Percentiles rank a stretch among this genome's conserved stretches.
Conservation (phyloP, 2,329 filamentous ascomycete species). For the Cyphellophora europaea region DNA sequence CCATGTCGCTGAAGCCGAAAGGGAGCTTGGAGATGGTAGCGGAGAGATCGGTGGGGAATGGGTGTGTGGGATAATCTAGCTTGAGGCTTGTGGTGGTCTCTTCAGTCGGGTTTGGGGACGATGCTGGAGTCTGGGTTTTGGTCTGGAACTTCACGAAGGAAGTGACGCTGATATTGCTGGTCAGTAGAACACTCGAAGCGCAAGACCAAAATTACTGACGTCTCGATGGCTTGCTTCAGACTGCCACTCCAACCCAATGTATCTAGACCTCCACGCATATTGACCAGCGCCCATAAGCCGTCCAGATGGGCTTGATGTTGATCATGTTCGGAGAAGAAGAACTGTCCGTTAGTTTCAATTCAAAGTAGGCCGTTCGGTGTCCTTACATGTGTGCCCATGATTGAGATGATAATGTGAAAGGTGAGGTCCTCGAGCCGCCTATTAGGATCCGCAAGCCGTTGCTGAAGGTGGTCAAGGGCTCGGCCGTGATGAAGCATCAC, state of each 20-base stretch:
- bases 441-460: not conserved
- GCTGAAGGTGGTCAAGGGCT: not conserved
- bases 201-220: too few relatives aligned
- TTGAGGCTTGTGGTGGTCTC: not conserved
- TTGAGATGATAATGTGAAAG: not conserved
- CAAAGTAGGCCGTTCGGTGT: not conserved
- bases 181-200: too few relatives aligned
- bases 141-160: not conserved
- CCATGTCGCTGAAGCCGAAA: slow-evolving; percentile 7
- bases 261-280: not conserved
- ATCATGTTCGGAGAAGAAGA: not conserved
- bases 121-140: not conserved
- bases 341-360: not conserved
- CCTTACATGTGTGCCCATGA: not conserved
- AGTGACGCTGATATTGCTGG: not conserved
- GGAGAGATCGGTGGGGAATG: slow-evolving; percentile 5
- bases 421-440: not conserved
- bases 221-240: slow-evolving; percentile 1
- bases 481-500: not conserved
- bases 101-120: not conserved
- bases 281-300: not conserved
- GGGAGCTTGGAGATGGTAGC: slow-evolving; percentile 4
- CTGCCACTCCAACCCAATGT: not conserved
- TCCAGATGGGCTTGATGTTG: not conserved
- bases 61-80: slow-evolving; percentile 7